phyloP scores from a whole-genome alignment of 352 stramenopile genomes.

The Aphanomyces stellatus region DNA sequence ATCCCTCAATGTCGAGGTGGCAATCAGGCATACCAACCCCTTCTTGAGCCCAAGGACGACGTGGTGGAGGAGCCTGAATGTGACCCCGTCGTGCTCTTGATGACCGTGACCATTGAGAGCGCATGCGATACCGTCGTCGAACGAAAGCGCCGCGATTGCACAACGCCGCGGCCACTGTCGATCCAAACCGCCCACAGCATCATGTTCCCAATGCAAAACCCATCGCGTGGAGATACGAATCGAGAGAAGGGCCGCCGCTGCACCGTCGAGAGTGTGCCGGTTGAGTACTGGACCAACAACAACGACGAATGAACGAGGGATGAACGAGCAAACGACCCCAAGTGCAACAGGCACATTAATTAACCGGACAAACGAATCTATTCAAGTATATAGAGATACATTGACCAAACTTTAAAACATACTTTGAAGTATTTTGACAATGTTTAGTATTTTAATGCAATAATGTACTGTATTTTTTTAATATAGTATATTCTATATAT shows the following conservation, averaged over 20 bases:
- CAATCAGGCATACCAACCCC: background rate
- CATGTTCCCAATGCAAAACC: background rate
- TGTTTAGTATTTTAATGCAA: background rate
- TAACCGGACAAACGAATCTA: too few relatives aligned
- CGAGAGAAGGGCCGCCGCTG: background rate
- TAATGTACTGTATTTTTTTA: too few relatives aligned
- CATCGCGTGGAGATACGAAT: background rate
- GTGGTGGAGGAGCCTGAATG: background rate
- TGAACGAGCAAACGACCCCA: too few relatives aligned
- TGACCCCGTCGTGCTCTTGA: too few relatives aligned
- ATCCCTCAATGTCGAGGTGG: too few relatives aligned
- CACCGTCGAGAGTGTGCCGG: background rate
- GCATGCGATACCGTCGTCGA: background rate
- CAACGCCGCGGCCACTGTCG: background rate
- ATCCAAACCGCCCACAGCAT: background rate
- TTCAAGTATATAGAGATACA: too few relatives aligned
- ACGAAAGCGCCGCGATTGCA: background rate
- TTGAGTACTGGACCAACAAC: background rate
- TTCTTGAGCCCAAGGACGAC: background rate
- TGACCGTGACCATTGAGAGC: background rate
- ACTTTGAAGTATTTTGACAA: too few relatives aligned
- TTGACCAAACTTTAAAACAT: too few relatives aligned
- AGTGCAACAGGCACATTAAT: too few relatives aligned
- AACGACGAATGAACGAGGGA: too few relatives aligned
- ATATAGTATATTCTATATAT: too few relatives aligned